These are phyloP conservation scores for Alternaria sp. DNA, from an alignment of 2,329 filamentous ascomycete genomes.

Conservation along the genomic window DNA sequence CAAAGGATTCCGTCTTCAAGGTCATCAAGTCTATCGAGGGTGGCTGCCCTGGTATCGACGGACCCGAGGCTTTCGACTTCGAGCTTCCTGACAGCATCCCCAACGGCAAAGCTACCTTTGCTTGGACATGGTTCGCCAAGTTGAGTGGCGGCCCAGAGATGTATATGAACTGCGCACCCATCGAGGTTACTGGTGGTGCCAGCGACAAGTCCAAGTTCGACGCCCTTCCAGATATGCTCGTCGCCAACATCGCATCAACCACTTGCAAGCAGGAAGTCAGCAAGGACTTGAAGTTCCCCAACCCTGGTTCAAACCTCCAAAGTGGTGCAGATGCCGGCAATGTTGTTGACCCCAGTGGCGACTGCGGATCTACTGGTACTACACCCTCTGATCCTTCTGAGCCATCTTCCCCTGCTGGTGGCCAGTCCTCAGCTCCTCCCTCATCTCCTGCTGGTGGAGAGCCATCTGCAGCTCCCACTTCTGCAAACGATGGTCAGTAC, in stretches of 20 bases:
- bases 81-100: conserved; percentile 74
- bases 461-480: conserved; percentile 18
- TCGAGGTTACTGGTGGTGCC: conserved; percentile 66
- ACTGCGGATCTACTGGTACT: too few relatives aligned
- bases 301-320: conserved; percentile 68
- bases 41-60: conserved; percentile 73
- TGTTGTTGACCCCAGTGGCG: too few relatives aligned
- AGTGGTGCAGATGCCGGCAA: too few relatives aligned
- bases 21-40: conserved; percentile 90
- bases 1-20: conserved; percentile 70
- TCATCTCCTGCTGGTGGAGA: conserved; percentile 16
- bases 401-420: conserved; percentile 15
- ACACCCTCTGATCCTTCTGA: too few relatives aligned
- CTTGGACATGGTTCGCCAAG: conserved; percentile 76
- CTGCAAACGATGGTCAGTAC: conserved; percentile 9
- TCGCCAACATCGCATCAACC: too few relatives aligned
- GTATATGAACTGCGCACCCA: conserved; percentile 84
- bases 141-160: too few relatives aligned
- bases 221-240: conserved; percentile 73
- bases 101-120: conserved; percentile 78
- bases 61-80: too few relatives aligned
- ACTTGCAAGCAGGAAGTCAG: too few relatives aligned
- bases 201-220: conserved; percentile 62
- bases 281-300: too few relatives aligned
- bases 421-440: conserved; percentile 12